Evolutionary conservation across 805 yeast genomes (phyloP).

Genomic region (Helenozyma baotianmanensis): DNA sequence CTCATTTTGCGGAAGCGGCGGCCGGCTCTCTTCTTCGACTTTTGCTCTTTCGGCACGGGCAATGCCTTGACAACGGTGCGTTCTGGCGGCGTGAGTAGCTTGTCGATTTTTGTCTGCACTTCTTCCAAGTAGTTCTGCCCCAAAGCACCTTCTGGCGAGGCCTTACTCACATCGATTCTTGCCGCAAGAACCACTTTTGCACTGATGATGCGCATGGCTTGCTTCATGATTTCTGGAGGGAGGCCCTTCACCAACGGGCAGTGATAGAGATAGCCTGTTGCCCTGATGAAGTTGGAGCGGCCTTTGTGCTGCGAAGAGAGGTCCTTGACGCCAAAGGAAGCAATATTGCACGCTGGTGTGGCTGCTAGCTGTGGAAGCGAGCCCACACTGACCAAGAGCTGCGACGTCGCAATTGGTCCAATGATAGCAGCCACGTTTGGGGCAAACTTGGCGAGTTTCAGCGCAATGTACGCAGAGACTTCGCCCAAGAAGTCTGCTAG

Average conservation of each 20-base stretch:
- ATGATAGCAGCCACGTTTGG: constrained; percentile 76
- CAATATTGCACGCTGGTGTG: constrained; percentile 79
- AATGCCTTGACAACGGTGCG: constrained; percentile 55
- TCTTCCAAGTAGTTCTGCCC: constrained; percentile 63
- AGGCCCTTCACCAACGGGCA: constrained; percentile 55
- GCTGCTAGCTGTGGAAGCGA: constrained; percentile 61
- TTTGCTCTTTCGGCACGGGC: constrained; percentile 68
- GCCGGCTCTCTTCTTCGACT: constrained; percentile 86
- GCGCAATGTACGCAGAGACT: constrained; percentile 52
- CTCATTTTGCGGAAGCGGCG: constrained; percentile 72
- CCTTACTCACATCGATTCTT: constrained; percentile 59
- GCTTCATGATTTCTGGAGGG: constrained; percentile 55
- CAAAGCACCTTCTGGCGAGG: constrained; percentile 40
- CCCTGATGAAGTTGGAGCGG: constrained; percentile 43
- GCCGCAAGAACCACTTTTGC: constrained; percentile 82
- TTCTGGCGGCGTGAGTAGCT: constrained; percentile 75
- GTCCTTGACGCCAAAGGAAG: constrained; percentile 63
- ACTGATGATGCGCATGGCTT: constrained; percentile 73
- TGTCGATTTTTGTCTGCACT: constrained; percentile 59
- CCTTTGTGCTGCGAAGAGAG: constrained; percentile 24
- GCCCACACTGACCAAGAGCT: constrained; percentile 63
- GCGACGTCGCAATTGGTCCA: constrained; percentile 70
- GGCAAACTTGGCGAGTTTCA: constrained; percentile 55
- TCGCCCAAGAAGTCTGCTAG: constrained; percentile 40
- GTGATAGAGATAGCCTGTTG: constrained; percentile 65